phyloP scores from a whole-genome alignment of 1,284 basidiomycete species.

The Ceratobasidium sp. region DNA sequence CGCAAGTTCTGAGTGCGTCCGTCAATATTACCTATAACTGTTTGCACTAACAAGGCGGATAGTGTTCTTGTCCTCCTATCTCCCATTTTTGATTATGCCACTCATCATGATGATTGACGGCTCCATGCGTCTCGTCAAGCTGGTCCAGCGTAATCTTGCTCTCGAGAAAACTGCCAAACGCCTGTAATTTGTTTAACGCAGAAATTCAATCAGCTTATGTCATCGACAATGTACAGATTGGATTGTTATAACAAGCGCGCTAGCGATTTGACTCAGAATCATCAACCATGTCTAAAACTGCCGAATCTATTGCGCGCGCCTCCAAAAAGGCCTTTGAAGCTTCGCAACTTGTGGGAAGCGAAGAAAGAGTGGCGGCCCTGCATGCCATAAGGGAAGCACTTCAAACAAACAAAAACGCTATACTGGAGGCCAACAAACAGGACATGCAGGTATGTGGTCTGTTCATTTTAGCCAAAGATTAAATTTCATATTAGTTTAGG shows the following conservation, averaged over 20 bases:
- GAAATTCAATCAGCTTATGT: conserved; percentile 6
- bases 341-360: conserved; percentile 77
- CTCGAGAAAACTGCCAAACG: conserved; percentile 23
- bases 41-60: not conserved
- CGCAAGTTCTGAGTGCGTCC: conserved; percentile 27
- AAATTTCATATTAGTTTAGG: conserved; percentile 53
- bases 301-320: conserved; percentile 68
- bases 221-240: not conserved
- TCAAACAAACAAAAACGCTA: conserved; percentile 65
- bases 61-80: conserved; percentile 35
- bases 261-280: conserved; percentile 29
- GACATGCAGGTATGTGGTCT: conserved; percentile 71
- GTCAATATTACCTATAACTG: not conserved
- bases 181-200: not conserved
- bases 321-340: conserved; percentile 85
- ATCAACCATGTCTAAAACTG: conserved; percentile 42
- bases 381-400: conserved; percentile 73
- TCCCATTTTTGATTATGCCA: conserved; percentile 38
- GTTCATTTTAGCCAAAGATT: not conserved
- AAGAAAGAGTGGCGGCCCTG: conserved; percentile 75
- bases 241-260: not conserved
- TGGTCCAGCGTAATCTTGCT: conserved; percentile 7
- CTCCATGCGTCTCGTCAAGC: conserved; percentile 9
- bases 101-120: conserved; percentile 34
- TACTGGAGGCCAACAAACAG: conserved; percentile 78